A percentile compares a stretch with the other conserved stretches of the same genome.
These are phyloP conservation scores for Tephrocybe sp. DNA, from an alignment of 768 basidiomycete genomes.

Conservation along the genomic window DNA sequence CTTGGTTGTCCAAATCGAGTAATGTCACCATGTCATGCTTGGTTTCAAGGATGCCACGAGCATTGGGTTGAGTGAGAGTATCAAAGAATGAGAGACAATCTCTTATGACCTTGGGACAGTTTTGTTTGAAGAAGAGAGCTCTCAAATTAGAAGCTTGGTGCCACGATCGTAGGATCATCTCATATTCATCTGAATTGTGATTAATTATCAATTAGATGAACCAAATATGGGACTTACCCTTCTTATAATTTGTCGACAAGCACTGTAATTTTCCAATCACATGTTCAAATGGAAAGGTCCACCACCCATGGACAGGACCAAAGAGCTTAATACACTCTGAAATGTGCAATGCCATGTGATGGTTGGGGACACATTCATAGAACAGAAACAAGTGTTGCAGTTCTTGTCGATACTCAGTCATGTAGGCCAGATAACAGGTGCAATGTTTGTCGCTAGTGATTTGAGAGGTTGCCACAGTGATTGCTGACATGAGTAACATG, in stretches of 20 bases:
- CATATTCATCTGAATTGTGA: constrained; percentile 10
- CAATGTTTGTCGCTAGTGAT: not conserved
- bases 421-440: not conserved
- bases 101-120: not conserved
- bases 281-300: constrained; percentile 16
- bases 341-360: constrained; percentile 41
- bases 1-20: not conserved
- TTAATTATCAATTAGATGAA: not conserved
- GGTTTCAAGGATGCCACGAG: not conserved
- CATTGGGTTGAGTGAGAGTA: not conserved
- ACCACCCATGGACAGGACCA: constrained; percentile 23
- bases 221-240: not conserved
- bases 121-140: constrained; percentile 9
- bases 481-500: constrained; percentile 33
- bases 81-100: not conserved
- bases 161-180: constrained; percentile 15
- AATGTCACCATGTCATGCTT: not conserved
- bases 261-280: constrained; percentile 12
- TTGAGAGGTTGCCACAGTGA: constrained; percentile 22
- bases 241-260: not conserved
- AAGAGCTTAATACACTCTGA: constrained; percentile 26
- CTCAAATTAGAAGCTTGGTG: constrained; percentile 13
- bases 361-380: constrained; percentile 28
- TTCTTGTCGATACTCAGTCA: not conserved
- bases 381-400: constrained; percentile 21